Base-by-base conservation (phyloP, 1,284 basidiomycete species). In the Heterobasidion parviporum region DNA sequence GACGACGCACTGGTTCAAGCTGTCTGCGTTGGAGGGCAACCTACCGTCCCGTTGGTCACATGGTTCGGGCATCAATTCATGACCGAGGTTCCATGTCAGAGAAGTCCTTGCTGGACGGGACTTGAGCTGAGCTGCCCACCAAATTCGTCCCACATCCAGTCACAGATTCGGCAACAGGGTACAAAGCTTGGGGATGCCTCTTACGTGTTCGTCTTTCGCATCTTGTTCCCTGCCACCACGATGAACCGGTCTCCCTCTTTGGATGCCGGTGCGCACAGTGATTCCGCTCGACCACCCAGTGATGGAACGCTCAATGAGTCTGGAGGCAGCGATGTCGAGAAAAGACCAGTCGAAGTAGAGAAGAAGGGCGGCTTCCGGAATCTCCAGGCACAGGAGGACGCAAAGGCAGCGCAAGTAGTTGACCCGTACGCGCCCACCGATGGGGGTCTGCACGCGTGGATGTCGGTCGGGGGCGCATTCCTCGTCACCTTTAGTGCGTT, bases 211-310 rank as follows among this genome's bases (percentile, higher is more conserved):
- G 6, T 32, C 7, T 35, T 10, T 51, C 47, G 12, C 47, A 15
- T 20, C 51, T 53, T 35, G n/a, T n/a, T 44, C 10, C 50, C 20
- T 16, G n/a, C 18, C 44, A 54, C 52, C 32, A 41, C 63, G 62
- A 32, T 14, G 20, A 18, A 32, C n/a, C n/a, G 32, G 33, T 26
- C 50, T 51, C 53, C 50, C 38, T 83, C 83, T 65, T 60, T 74
- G 33, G 76, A 80, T 15, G 69, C 57, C 74, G 38, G 38, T 41
- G 38, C n/a, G 12, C 38, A 41, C 10, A n/a, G 12, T n/a, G 38
- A 41, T 41, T 41, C 10, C n/a, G 38, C 38, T 10, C 38, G 38
- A 41, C 6, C 38, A 41, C 38, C 10, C 3, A 41, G 38, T n/a
- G 10, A 5, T 5, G 38, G 38, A 10, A 41, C 38, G 38, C 38